Conservation (phyloP, 768 basidiomycete species). For the Rhizopogon rudus region DNA sequence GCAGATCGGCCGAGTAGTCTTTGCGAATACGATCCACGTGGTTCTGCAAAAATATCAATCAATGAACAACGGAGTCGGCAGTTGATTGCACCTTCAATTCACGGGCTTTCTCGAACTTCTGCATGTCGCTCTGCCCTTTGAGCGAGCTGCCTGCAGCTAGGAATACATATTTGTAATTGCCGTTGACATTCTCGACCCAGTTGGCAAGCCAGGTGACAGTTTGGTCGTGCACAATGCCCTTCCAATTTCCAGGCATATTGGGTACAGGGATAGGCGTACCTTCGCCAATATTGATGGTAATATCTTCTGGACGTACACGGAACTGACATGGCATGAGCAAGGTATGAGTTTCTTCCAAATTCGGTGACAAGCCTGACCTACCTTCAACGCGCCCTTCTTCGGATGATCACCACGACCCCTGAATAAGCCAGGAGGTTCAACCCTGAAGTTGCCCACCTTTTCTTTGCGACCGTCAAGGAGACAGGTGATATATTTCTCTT, state of each 20-base stretch:
- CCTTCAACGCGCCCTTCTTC: constrained; percentile 94
- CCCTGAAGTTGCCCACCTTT: constrained; percentile 96
- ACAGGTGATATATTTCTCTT: constrained; percentile 82
- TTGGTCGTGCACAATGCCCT: constrained; percentile 81
- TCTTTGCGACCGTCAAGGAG: constrained; percentile 95
- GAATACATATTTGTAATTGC: constrained; percentile 96
- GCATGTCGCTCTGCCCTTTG: constrained; percentile 97
- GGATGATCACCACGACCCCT: constrained; percentile 98
- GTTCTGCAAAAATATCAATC: constrained; percentile 42
- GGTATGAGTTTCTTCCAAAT: not conserved
- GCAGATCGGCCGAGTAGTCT: constrained; percentile 83
- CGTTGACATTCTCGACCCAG: constrained; percentile 98
- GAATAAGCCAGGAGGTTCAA: constrained; percentile 98
- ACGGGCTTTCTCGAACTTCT: constrained; percentile 97
- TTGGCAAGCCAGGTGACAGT: constrained; percentile 99
- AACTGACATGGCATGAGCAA: constrained; percentile 39
- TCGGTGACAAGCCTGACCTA: constrained; percentile 26
- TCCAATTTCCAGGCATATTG: constrained; percentile 92
- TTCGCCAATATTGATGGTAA: constrained; percentile 90
- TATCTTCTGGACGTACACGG: constrained; percentile 91
- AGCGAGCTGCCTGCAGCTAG: constrained; percentile 94
- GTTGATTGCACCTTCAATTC: constrained; percentile 72
- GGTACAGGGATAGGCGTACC: constrained; percentile 73
- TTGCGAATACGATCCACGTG: constrained; percentile 88
- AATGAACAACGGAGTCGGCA: not conserved